Evolutionary conservation across 176 grass and related monocot genomes (phyloP).

Genomic region (barley (Hordeum vulgare)): DNA sequence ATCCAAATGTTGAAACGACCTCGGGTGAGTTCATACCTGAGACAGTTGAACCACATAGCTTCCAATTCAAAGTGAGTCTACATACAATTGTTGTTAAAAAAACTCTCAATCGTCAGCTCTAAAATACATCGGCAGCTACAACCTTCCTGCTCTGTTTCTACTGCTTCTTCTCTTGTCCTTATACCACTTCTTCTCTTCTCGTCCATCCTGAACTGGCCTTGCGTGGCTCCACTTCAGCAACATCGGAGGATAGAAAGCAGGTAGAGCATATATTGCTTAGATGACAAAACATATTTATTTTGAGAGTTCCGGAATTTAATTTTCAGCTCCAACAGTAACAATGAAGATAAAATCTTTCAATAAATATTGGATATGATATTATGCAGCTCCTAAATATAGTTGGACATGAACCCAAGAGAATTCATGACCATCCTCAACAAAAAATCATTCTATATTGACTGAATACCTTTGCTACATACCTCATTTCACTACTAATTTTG

Average conservation of each 20-base stretch:
- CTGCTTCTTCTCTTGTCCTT: conserved; percentile 39
- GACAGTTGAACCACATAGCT: neutral
- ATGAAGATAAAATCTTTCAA: no score
- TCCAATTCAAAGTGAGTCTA: neutral
- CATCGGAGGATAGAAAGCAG: conserved; percentile 19
- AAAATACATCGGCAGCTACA: neutral
- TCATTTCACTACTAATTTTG: no score
- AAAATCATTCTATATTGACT: no score
- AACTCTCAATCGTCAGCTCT: neutral
- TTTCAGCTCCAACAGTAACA: no score
- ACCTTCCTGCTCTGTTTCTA: conserved; percentile 17
- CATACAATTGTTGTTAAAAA: neutral
- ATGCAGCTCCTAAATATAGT: no score
- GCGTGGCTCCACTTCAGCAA: conserved; percentile 13
- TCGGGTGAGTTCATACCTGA: neutral
- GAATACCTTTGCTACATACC: no score
- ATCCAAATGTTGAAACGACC: no score
- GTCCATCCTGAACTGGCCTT: conserved; percentile 23
- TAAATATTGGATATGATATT: no score
- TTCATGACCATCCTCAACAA: no score
- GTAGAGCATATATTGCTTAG: neutral
- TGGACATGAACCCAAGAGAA: no score
- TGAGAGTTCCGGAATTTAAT: no score
- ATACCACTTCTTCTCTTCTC: conserved; percentile 31
- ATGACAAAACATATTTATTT: no score